A percentile compares a stretch with the other conserved stretches of the same genome.
Conservation (phyloP, 768 basidiomycete genomes). For the Mycena capillaripes region DNA sequence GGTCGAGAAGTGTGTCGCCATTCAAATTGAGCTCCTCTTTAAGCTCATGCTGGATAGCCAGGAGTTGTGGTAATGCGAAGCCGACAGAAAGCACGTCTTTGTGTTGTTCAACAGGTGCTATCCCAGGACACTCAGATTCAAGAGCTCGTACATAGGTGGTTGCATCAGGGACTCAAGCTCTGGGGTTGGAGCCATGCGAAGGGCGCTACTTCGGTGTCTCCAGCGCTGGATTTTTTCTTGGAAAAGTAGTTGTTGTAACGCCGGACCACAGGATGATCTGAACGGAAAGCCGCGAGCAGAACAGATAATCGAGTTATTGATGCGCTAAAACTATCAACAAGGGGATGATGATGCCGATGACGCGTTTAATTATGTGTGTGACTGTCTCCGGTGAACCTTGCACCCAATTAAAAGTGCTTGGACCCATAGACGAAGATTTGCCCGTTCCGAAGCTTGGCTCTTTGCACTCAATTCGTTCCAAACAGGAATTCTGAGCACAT, state of each 20-base stretch:
- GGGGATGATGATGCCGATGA: background rate
- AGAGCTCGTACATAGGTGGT: background rate
- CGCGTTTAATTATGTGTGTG: conserved; percentile 4
- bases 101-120: background rate
- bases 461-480: conserved; percentile 1
- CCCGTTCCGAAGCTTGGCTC: background rate
- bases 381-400: conserved; percentile 1
- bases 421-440: background rate
- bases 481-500: conserved; percentile 18
- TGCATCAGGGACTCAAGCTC: conserved; percentile 6
- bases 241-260: background rate
- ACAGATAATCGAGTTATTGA: background rate
- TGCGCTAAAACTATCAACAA: background rate
- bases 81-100: background rate
- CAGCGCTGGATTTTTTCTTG: background rate
- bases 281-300: background rate
- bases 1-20: background rate
- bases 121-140: background rate
- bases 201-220: background rate
- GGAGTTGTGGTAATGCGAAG: background rate
- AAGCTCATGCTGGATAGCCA: background rate
- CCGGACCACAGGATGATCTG: background rate
- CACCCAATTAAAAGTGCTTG: conserved; percentile 1
- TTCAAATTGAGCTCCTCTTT: background rate
- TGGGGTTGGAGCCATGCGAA: background rate